phyloP scores from a whole-genome alignment of 1,139 yeast species.

The Wickerhamomyces sp. region DNA sequence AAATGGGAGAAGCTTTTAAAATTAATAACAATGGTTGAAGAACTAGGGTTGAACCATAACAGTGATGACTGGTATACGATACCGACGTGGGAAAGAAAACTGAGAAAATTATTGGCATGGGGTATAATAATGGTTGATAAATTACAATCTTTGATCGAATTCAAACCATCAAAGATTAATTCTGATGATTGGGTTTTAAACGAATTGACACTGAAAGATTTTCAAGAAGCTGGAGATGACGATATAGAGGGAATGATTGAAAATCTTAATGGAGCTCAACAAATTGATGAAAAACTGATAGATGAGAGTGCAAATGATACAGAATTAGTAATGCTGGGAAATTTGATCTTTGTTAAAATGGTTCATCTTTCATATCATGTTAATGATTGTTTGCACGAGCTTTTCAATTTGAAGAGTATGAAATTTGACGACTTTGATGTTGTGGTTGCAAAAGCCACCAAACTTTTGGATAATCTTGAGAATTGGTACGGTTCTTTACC shows the following conservation, averaged over 20 bases:
- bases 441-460: slow-evolving; percentile 12
- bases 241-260: slow-evolving; percentile 12
- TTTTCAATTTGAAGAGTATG: slow-evolving; percentile 21
- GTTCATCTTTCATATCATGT: slow-evolving; percentile 21
- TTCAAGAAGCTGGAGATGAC: slow-evolving; percentile 14
- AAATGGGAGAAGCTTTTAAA: slow-evolving; percentile 21
- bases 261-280: slow-evolving; percentile 8
- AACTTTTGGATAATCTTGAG: slow-evolving; percentile 12
- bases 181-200: slow-evolving; percentile 22
- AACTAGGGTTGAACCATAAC: slow-evolving; percentile 22
- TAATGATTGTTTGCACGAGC: slow-evolving; percentile 17
- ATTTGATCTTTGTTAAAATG: slow-evolving; percentile 21
- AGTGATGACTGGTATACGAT: slow-evolving; percentile 21
- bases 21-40: slow-evolving; percentile 20
- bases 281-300: slow-evolving; percentile 4
- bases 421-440: slow-evolving; percentile 20
- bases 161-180: slow-evolving; percentile 20
- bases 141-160: slow-evolving; percentile 22
- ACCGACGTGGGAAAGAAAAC: slow-evolving; percentile 23
- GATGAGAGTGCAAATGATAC: slow-evolving; percentile 4
- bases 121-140: slow-evolving; percentile 23
- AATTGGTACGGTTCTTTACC: slow-evolving; percentile 21
- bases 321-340: slow-evolving; percentile 13
- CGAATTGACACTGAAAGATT: slow-evolving; percentile 15
- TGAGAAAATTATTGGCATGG: slow-evolving; percentile 23